Base-by-base conservation (phyloP, 495 filamentous ascomycete genomes). In the Talaromyces stipitatus region DNA sequence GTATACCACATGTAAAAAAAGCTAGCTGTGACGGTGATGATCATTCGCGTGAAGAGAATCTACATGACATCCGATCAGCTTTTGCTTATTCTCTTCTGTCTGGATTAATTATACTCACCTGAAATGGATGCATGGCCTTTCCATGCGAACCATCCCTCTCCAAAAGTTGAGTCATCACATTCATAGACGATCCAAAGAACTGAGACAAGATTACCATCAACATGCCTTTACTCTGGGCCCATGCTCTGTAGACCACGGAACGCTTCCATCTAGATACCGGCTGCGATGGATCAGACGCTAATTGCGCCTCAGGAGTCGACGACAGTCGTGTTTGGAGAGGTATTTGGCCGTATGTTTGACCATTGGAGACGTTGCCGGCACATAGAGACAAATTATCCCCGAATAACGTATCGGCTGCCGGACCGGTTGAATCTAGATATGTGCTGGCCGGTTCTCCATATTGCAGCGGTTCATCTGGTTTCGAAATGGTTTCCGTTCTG, bases 111-210 rank as follows among this genome's bases (percentile, higher is more conserved):
- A 9, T 2, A 27, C 64, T 29, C 70, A 84, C 82, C 72, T 96
- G 92, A 63, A 95, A 87, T 9, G 92, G 89, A 73, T 95, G 83
- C 76, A 94, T 85, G 0, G 79, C 83, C 27, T 85, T 75, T 20
- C 85, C 79, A 62, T 76, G 58, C 48, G 74, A 73, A 29, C 82
- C 90, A 57, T 87, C 81, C 3, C 86, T 76, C 64, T 95, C 91
- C 45, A 97, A 72, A 2, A 95, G 64, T 36, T 92, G 79, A 0
- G 91, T 89, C 23, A 85, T 82, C 7, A 95, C 79, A 66, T 92
- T 95, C 94, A 98, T 98, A 46, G 89, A 69, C 0, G 86, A 85
- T 0, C 88, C 91, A 62, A 96, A 97, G 32, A 95, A 72, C 72
- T 96, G 91, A 9, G 91, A 79, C 22, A 85, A 27, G 16, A 90